phyloP scores from a whole-genome alignment of 1,139 yeast genomes.

The Nakaseomyces delphensis region DNA sequence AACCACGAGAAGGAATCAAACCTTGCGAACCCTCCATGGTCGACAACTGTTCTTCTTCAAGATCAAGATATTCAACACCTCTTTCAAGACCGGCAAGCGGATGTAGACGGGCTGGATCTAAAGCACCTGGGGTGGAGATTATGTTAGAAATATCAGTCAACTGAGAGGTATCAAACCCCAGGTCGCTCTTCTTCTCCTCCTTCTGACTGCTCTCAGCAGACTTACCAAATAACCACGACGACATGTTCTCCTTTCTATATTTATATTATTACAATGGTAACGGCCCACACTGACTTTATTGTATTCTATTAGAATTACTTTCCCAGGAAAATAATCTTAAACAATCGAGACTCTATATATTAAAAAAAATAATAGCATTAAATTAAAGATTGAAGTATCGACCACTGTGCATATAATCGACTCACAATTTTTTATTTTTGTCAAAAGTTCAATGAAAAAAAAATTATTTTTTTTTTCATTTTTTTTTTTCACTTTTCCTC shows the following conservation, averaged over 20 bases:
- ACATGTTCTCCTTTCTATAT: background rate
- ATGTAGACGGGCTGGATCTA: constrained; percentile 71
- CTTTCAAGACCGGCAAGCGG: constrained; percentile 90
- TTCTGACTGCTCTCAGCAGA: constrained; percentile 6
- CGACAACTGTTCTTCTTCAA: constrained; percentile 74
- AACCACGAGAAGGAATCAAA: constrained; percentile 85
- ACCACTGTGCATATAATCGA: too few relatives aligned
- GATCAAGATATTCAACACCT: constrained; percentile 81
- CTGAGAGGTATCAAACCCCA: constrained; percentile 63
- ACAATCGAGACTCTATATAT: too few relatives aligned
- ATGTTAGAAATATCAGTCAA: constrained; percentile 44
- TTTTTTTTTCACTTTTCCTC: background rate
- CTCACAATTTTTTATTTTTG: too few relatives aligned
- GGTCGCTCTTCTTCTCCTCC: constrained; percentile 19
- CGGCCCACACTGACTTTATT: too few relatives aligned
- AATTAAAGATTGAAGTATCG: too few relatives aligned
- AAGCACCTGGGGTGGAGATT: constrained; percentile 50
- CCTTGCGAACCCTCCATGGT: constrained; percentile 82
- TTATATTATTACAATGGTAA: background rate
- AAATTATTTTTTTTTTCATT: too few relatives aligned
- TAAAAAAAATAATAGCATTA: too few relatives aligned
- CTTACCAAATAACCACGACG: constrained; percentile 3
- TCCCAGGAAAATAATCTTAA: too few relatives aligned
- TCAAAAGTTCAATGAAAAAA: too few relatives aligned
- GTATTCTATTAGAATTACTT: too few relatives aligned